These are phyloP conservation scores for Fusarium sp. DNA, from an alignment of 2,329 filamentous ascomycete species.

Conservation along the genomic window DNA sequence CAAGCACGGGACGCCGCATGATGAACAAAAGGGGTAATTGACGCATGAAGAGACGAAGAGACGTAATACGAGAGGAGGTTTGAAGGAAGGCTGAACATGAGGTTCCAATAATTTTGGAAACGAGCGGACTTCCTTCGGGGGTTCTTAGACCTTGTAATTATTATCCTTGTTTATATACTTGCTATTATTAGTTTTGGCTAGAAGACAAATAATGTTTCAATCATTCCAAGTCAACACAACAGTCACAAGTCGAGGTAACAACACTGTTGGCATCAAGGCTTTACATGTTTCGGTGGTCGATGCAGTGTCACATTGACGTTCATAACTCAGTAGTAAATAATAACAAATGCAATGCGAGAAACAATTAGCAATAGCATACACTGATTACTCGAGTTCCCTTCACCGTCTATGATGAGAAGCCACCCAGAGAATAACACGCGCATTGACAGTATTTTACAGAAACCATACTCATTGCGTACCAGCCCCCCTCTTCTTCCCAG, in stretches of 20 bases:
- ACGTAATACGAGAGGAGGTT: slow-evolving; percentile 16
- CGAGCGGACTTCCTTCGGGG: not conserved
- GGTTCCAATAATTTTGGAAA: not conserved
- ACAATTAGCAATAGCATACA: slow-evolving; percentile 54
- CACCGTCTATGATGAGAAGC: slow-evolving; percentile 61
- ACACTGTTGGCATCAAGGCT: not conserved
- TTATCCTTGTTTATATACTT: slow-evolving; percentile 16
- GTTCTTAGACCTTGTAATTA: slow-evolving; percentile 22
- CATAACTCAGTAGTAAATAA: not conserved
- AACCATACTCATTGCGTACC: slow-evolving; percentile 46
- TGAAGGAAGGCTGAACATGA: not conserved
- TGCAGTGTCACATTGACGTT: not conserved
- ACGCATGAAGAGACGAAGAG: slow-evolving; percentile 27
- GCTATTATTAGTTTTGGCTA: not conserved
- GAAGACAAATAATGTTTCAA: not conserved
- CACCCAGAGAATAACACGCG: slow-evolving; percentile 54
- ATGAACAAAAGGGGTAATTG: slow-evolving; percentile 5
- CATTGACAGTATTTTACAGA: slow-evolving; percentile 65
- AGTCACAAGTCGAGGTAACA: not conserved
- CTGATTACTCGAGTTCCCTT: slow-evolving; percentile 56
- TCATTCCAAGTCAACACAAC: not conserved
- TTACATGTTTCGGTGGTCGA: too few relatives aligned
- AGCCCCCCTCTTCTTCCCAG: slow-evolving; percentile 39
- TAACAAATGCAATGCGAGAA: slow-evolving; percentile 21
- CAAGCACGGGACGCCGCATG: not conserved